These are phyloP conservation scores for Scedosporium dehoogii DNA, from an alignment of 2,329 filamentous ascomycete species.

Conservation along the genomic window DNA sequence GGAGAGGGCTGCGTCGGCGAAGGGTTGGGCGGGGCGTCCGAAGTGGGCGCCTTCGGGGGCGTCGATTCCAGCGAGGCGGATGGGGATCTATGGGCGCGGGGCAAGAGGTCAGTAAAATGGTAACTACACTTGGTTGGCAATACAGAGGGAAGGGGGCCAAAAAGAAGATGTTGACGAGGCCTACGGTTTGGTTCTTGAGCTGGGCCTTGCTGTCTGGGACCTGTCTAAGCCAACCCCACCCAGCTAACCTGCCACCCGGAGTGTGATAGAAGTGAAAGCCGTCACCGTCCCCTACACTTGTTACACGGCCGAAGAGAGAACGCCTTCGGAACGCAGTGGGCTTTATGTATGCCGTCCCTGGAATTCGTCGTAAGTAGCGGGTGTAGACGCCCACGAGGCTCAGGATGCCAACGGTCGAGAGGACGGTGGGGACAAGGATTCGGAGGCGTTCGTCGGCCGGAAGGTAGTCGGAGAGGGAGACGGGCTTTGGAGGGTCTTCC, in stretches of 20 bases:
- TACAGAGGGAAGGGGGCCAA: too few species aligned
- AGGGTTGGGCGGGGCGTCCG: constrained; percentile 78
- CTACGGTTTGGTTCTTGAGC: constrained; percentile 68
- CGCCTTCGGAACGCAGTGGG: constrained; percentile 64
- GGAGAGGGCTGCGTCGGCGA: constrained; percentile 65
- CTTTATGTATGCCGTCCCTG: constrained; percentile 63
- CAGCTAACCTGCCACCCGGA: constrained; percentile 74
- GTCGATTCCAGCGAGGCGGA: constrained; percentile 86
- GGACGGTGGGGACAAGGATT: constrained; percentile 19
- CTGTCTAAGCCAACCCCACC: constrained; percentile 85
- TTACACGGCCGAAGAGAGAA: constrained; percentile 76
- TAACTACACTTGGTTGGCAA: background rate
- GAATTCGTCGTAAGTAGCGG: constrained; percentile 75
- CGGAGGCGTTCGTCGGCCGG: constrained; percentile 1
- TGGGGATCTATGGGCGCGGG: constrained; percentile 55
- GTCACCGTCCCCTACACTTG: constrained; percentile 91
- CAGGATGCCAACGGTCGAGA: constrained; percentile 26
- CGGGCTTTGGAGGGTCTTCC: background rate
- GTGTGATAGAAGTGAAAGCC: constrained; percentile 93
- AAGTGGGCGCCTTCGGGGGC: constrained; percentile 92
- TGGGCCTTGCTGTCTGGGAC: constrained; percentile 60
- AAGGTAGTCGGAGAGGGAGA: background rate
- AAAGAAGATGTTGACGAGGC: too few species aligned
- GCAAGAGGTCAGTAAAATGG: constrained; percentile 1
- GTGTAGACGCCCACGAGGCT: constrained; percentile 48